phyloP scores from a whole-genome alignment of 1,284 basidiomycete species.

The Cerioporus squamosus region DNA sequence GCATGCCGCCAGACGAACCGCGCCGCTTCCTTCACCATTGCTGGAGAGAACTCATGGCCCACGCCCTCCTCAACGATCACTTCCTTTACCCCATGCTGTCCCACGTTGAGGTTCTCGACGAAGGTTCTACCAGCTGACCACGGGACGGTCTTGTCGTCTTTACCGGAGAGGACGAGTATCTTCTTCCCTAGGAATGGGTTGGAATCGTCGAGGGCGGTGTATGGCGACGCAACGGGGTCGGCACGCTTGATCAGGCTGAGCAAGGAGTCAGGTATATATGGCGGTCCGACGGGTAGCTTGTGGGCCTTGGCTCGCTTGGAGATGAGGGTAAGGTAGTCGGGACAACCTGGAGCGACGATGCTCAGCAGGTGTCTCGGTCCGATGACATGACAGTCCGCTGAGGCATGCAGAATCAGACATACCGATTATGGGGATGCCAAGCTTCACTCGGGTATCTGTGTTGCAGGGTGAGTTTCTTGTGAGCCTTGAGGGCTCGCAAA shows the following conservation, averaged over 20 bases:
- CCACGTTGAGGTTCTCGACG: slow-evolving; percentile 55
- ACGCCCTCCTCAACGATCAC: slow-evolving; percentile 50
- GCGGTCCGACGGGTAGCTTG: slow-evolving; percentile 51
- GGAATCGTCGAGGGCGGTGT: slow-evolving; percentile 35
- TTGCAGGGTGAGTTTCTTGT: too few relatives aligned
- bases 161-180: slow-evolving; percentile 71
- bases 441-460: slow-evolving; percentile 64
- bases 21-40: slow-evolving; percentile 52
- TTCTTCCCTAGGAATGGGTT: slow-evolving; percentile 74
- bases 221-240: slow-evolving; percentile 49
- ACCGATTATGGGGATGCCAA: slow-evolving; percentile 81
- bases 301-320: slow-evolving; percentile 55
- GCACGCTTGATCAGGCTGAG: slow-evolving; percentile 46
- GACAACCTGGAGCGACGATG: slow-evolving; percentile 46
- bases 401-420: neutral
- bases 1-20: slow-evolving; percentile 45
- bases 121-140: slow-evolving; percentile 56
- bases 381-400: neutral
- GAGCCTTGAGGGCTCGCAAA: neutral
- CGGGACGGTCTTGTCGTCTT: slow-evolving; percentile 59
- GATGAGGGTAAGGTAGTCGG: slow-evolving; percentile 72
- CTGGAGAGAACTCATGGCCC: slow-evolving; percentile 56
- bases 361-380: too few relatives aligned
- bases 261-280: slow-evolving; percentile 63
- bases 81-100: slow-evolving; percentile 50